phyloP scores from a whole-genome alignment of 495 filamentous ascomycete genomes.

The Tetracladium setigerum region DNA sequence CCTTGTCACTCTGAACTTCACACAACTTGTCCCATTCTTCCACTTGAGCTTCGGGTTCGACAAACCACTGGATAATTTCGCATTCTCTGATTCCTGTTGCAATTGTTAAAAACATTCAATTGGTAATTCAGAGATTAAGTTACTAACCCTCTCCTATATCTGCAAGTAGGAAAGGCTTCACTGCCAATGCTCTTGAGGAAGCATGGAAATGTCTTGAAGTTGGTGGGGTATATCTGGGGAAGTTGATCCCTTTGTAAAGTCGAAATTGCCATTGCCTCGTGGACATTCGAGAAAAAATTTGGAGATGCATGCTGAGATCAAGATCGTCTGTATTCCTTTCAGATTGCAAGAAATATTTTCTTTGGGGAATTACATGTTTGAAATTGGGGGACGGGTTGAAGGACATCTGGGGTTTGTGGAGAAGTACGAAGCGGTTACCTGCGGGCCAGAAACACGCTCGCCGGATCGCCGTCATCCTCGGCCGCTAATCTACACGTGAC shows the following conservation, averaged over 20 bases:
- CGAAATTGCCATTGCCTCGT: slow-evolving; percentile 29
- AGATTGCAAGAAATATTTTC: slow-evolving; percentile 1
- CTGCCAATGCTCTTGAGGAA: slow-evolving; percentile 44
- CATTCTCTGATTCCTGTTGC: slow-evolving; percentile 85
- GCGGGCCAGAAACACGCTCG: neutral
- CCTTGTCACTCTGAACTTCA: slow-evolving; percentile 97
- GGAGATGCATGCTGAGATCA: slow-evolving; percentile 35
- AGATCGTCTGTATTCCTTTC: slow-evolving; percentile 4
- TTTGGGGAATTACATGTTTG: slow-evolving; percentile 10
- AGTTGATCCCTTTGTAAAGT: slow-evolving; percentile 25
- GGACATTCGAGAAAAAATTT: slow-evolving; percentile 32
- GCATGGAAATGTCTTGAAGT: slow-evolving; percentile 46
- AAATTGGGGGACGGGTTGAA: slow-evolving; percentile 1
- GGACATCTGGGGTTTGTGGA: slow-evolving; percentile 9
- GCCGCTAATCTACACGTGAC: too few relatives aligned
- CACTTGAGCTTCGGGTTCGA: slow-evolving; percentile 88
- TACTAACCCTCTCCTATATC: slow-evolving; percentile 90
- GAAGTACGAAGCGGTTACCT: slow-evolving; percentile 7
- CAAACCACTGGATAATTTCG: slow-evolving; percentile 99
- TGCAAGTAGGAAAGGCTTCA: slow-evolving; percentile 85
- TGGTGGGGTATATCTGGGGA: slow-evolving; percentile 25
- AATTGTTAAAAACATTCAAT: slow-evolving; percentile 10
- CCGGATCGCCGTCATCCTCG: too few relatives aligned
- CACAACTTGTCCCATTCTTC: slow-evolving; percentile 98
- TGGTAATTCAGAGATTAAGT: neutral